Percentiles rank a stretch among this genome's conserved stretches.
Conservation (phyloP, 129 eudicot genomes). For the Pseudognaphalium luteoalbum region DNA sequence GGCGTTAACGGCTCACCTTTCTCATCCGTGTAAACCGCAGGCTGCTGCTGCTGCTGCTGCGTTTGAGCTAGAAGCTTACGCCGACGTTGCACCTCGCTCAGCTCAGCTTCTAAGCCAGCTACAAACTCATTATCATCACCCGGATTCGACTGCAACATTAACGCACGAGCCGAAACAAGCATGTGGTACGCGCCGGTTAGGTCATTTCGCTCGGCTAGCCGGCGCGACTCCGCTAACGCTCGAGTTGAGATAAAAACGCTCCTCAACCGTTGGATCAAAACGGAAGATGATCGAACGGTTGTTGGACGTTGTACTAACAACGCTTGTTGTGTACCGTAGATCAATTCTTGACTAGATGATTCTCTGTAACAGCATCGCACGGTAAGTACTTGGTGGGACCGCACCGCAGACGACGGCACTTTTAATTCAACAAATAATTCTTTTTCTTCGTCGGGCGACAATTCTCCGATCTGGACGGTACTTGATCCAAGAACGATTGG, state of each 20-base stretch:
- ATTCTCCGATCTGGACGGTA: constrained; percentile 52
- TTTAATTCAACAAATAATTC: constrained; percentile 68
- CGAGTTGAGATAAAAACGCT: constrained; percentile 62
- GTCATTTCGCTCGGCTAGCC: constrained; percentile 57
- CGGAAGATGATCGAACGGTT: constrained; percentile 62
- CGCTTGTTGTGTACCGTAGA: constrained; percentile 52
- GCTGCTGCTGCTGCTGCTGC: neutral
- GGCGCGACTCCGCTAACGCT: constrained; percentile 76
- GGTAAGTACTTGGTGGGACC: constrained; percentile 68
- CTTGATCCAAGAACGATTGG: constrained; percentile 59
- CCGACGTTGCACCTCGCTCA: constrained; percentile 47
- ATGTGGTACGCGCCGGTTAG: constrained; percentile 68
- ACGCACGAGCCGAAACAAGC: constrained; percentile 71
- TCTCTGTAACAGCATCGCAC: constrained; percentile 68
- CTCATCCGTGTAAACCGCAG: constrained; percentile 43
- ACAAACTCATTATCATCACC: constrained; percentile 46
- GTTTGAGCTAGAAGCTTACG: constrained; percentile 43
- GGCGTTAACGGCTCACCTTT: constrained; percentile 97
- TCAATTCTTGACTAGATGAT: constrained; percentile 53
- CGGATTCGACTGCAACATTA: constrained; percentile 47
- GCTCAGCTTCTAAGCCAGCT: constrained; percentile 57
- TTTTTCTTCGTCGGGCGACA: constrained; percentile 68
- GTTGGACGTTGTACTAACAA: constrained; percentile 60
- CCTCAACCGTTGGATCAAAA: constrained; percentile 65
- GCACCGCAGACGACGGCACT: constrained; percentile 51